phyloP scores from a whole-genome alignment of 2,329 filamentous ascomycete genomes.

The Boeremia exigua region DNA sequence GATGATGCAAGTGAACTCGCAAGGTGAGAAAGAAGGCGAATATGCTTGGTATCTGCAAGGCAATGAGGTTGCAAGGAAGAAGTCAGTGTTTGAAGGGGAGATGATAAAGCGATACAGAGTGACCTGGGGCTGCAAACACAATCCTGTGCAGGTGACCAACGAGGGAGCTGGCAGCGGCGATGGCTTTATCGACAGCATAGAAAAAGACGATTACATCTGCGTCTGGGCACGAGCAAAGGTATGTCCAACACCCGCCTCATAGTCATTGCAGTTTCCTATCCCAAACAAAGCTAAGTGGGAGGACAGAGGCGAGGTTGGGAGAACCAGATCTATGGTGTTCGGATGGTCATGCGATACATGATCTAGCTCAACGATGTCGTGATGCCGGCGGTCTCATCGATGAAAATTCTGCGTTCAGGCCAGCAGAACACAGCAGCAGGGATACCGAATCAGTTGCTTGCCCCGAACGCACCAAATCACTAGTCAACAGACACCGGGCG shows the following conservation, averaged over 20 bases:
- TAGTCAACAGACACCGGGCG: background rate
- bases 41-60: slow-evolving; percentile 31
- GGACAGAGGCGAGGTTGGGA: slow-evolving; percentile 24
- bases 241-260: background rate
- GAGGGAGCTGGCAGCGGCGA: slow-evolving; percentile 23
- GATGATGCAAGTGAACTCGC: slow-evolving; percentile 13
- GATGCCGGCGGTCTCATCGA: background rate
- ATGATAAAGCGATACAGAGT: slow-evolving; percentile 21
- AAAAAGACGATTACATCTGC: slow-evolving; percentile 24
- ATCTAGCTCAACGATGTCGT: slow-evolving; percentile 5
- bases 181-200: slow-evolving; percentile 22
- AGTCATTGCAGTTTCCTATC: no score
- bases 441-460: background rate
- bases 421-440: background rate
- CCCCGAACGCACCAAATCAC: background rate
- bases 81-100: slow-evolving; percentile 19
- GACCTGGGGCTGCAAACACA: slow-evolving; percentile 19
- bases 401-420: background rate
- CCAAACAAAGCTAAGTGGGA: background rate
- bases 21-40: slow-evolving; percentile 16
- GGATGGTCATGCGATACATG: slow-evolving; percentile 18
- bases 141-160: slow-evolving; percentile 9
- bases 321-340: slow-evolving; percentile 24
- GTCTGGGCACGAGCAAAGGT: slow-evolving; percentile 32
- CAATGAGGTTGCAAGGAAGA: slow-evolving; percentile 23